Base-by-base conservation (phyloP, 1,284 basidiomycete species). In the Moesziomyces sp. region DNA sequence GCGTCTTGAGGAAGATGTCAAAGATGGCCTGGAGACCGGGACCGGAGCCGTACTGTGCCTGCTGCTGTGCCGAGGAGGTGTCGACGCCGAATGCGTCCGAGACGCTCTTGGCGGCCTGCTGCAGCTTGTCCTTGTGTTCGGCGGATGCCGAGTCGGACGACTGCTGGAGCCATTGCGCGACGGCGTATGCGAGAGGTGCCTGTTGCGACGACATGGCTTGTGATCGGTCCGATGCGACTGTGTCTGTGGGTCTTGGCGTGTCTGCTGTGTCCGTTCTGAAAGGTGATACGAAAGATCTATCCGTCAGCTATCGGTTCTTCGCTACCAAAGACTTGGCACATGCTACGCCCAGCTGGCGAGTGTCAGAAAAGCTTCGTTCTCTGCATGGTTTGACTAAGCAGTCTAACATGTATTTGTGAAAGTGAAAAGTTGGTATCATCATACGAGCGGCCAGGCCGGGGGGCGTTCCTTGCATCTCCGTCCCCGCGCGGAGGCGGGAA, bases 1-100 rank as follows among this genome's bases (percentile, higher is more conserved):
- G 82, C 13, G 82, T 83, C 73, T 81, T 83, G 58, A 82, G 74
- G 75, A 83, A 84, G 26, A 84, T 78, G 54, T 84, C 79, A 58
- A 79, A 84, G 60, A 84, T 77, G 28, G 81, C 74, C 48, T 81
- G 73, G 16, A 84, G 72, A 28, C 81, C 81, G 1, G 82, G 81
- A 18, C 78, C 77, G 11, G 65, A 62, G 28, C 74, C 76, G 65
- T 76, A 80, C 62, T 70, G 57, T 11, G 63, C 65, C 63, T 74
- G 64, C 51, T 82, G 75, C 11, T 58, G 51, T 11, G 75, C 48
- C 16, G 71, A 72, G 2, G 61, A 52, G 13, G 76, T 62, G 60
- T 80, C 65, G 23, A 82, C 63, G 46, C 58, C 68, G 42, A 74
- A 82, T 5, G 74, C 80, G 30, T 75, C 58, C 40, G 65, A 60